Percentiles rank a stretch among this genome's conserved stretches.
phyloP scores from a whole-genome alignment of 2,329 filamentous ascomycete species.

The Botrytis paeoniae region DNA sequence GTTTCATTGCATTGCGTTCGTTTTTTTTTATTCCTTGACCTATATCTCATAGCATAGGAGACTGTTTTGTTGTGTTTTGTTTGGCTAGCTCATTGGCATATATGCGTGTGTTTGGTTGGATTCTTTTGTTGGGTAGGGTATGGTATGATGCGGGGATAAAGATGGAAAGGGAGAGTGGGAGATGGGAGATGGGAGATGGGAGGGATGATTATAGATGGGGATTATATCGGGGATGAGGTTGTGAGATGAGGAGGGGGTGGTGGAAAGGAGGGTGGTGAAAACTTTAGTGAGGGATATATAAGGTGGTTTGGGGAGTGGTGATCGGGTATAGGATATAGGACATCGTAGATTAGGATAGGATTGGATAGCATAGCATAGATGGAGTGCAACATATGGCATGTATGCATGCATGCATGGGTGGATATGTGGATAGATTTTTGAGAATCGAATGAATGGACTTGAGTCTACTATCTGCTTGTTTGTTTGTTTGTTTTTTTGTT shows the following conservation, averaged over 20 bases:
- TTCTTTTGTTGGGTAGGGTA: neutral
- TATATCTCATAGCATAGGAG: neutral
- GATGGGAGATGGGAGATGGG: too few relatives aligned
- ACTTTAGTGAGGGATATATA: neutral
- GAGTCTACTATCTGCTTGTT: neutral
- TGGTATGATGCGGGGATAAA: neutral
- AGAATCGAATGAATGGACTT: neutral
- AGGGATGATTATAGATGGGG: neutral
- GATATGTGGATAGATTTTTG: neutral
- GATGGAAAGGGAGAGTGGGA: too few relatives aligned
- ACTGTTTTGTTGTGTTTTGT: neutral
- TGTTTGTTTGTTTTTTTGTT: too few relatives aligned
- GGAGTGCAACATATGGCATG: neutral
- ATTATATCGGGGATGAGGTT: neutral
- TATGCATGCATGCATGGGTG: neutral
- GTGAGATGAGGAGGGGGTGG: neutral
- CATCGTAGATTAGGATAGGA: neutral
- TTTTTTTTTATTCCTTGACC: neutral
- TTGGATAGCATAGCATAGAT: neutral
- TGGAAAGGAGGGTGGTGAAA: neutral
- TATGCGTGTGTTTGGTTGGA: neutral
- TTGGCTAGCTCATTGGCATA: neutral
- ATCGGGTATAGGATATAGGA: too few relatives aligned
- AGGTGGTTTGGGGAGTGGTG: neutral
- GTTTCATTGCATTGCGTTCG: neutral